Conservation (phyloP, 169 alveolate species). For the Eimeria brunetti region DNA sequence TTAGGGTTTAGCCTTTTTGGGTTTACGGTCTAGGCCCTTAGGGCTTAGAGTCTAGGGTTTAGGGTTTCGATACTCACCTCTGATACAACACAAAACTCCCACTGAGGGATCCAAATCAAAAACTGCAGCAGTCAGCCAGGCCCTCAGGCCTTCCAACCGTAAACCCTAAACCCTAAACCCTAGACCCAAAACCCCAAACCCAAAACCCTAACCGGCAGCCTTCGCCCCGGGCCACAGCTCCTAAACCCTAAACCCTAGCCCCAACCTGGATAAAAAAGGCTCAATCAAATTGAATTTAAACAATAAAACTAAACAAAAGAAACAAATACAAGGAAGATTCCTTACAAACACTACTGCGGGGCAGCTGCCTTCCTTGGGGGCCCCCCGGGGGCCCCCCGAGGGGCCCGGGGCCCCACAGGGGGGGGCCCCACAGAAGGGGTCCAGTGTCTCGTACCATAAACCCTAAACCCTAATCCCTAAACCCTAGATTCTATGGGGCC, state of each 20-base stretch:
- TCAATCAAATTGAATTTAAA: background rate
- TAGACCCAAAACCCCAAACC: background rate
- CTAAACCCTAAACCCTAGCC: conserved; percentile 6
- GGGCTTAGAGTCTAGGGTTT: background rate
- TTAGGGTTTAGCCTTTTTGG: too few relatives aligned
- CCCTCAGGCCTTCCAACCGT: too few relatives aligned
- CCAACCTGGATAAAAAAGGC: background rate
- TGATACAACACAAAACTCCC: background rate
- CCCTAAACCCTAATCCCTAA: conserved; percentile 49
- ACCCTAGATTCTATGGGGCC: background rate
- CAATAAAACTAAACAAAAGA: too few relatives aligned
- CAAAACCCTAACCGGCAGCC: background rate
- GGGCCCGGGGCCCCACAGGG: too few relatives aligned
- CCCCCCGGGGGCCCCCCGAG: too few relatives aligned
- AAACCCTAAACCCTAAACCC: background rate
- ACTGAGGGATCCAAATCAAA: background rate
- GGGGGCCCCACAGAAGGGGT: background rate
- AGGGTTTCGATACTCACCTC: background rate
- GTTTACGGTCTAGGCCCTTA: too few relatives aligned
- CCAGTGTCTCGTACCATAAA: background rate
- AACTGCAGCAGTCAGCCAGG: too few relatives aligned
- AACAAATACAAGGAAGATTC: background rate
- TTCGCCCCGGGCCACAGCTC: background rate
- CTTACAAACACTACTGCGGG: background rate
- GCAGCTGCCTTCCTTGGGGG: background rate